A percentile compares a stretch with the other conserved stretches of the same genome.
These are phyloP conservation scores for Glycine latifolia DNA, from an alignment of 306 rosid genomes.

Conservation along the genomic window DNA sequence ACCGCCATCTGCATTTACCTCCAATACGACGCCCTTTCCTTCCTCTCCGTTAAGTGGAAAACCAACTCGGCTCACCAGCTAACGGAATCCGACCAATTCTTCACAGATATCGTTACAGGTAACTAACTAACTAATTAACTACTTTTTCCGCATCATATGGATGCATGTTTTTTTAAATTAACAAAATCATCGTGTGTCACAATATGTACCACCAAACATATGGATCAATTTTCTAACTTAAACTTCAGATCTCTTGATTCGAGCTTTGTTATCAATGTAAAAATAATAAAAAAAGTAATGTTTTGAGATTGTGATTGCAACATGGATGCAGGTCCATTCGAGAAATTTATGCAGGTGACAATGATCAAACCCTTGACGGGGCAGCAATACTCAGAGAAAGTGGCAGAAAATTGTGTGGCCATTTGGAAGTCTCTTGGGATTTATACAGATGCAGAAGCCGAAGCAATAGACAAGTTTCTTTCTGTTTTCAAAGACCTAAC, in stretches of 20 bases:
- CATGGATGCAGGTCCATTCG: slow-evolving; percentile 46
- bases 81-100: slow-evolving; percentile 69
- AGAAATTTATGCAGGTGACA: slow-evolving; percentile 62
- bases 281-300: no score
- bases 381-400: slow-evolving; percentile 75
- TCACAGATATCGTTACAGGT: slow-evolving; percentile 78
- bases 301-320: not conserved
- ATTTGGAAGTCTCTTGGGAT: slow-evolving; percentile 77
- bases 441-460: slow-evolving; percentile 74
- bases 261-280: no score
- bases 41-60: slow-evolving; percentile 74
- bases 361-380: slow-evolving; percentile 79
- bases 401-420: slow-evolving; percentile 71
- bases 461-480: slow-evolving; percentile 69
- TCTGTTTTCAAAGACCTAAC: slow-evolving; percentile 65
- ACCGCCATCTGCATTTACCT: slow-evolving; percentile 83
- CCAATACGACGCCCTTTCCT: slow-evolving; percentile 60
- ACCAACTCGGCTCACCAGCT: slow-evolving; percentile 57
- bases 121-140: not conserved
- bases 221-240: no score
- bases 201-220: no score
- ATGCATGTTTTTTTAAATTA: no score
- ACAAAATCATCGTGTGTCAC: no score
- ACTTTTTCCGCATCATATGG: not conserved
- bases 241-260: no score